Evolutionary conservation across 805 yeast species (phyloP).

Genomic region (Wickerhamomyces subpelliculosus): DNA sequence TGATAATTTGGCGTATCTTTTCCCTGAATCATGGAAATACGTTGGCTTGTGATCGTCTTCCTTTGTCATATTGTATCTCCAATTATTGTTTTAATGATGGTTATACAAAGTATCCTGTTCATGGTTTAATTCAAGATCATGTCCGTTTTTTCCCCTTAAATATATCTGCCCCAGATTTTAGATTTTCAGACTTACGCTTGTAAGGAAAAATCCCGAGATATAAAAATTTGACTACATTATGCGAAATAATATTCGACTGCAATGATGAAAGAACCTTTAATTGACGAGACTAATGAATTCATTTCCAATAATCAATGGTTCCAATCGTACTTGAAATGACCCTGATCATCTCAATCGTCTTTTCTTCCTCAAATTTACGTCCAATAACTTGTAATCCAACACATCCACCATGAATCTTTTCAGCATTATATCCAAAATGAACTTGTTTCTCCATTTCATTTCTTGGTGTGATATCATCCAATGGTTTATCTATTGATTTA

Average conservation of each 20-base stretch:
- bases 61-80: no score
- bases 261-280: not conserved
- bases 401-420: conserved; percentile 6
- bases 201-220: no score
- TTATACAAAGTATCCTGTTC: no score
- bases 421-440: conserved; percentile 4
- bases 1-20: conserved; percentile 15
- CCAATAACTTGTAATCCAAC: conserved; percentile 20
- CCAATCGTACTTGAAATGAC: not conserved
- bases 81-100: no score
- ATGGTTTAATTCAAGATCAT: no score
- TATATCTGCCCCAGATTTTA: no score
- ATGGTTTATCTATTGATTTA: conserved; percentile 9
- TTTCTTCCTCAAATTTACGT: conserved; percentile 16
- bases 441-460: conserved; percentile 4
- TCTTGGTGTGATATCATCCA: not conserved
- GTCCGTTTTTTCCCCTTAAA: no score
- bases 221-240: no score
- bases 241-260: no score
- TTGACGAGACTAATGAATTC: not conserved
- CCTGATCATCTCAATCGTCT: conserved; percentile 9
- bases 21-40: not conserved
- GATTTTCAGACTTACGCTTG: no score
- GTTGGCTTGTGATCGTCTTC: no score
- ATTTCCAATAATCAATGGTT: not conserved